These are phyloP conservation scores for Leccinum broughii DNA, from an alignment of 768 basidiomycete genomes.

Conservation along the genomic window DNA sequence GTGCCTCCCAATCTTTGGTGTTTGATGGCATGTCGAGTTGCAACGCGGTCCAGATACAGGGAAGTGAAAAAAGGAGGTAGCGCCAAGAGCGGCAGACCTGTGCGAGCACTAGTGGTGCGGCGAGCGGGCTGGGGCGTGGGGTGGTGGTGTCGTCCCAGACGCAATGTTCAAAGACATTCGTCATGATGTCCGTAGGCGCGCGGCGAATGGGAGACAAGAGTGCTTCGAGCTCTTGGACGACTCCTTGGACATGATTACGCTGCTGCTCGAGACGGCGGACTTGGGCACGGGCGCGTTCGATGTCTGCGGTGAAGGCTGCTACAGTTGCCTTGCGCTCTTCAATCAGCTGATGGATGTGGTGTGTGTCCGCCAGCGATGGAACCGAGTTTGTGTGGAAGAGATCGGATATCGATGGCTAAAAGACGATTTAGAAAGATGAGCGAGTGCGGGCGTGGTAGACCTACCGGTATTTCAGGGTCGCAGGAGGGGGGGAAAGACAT, in stretches of 20 bases:
- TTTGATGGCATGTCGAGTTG: slow-evolving; percentile 26
- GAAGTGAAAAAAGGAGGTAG: slow-evolving; percentile 30
- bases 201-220: slow-evolving; percentile 32
- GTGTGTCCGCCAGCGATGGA: slow-evolving; percentile 26
- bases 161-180: slow-evolving; percentile 28
- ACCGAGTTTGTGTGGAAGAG: slow-evolving; percentile 32
- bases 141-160: slow-evolving; percentile 8
- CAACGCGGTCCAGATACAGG: slow-evolving; percentile 26
- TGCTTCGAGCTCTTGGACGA: slow-evolving; percentile 29
- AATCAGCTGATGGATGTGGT: slow-evolving; percentile 17
- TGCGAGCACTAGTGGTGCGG: slow-evolving; percentile 26
- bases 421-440: neutral
- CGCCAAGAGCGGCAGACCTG: slow-evolving; percentile 36
- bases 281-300: slow-evolving; percentile 25
- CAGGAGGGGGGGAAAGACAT: neutral
- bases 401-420: slow-evolving; percentile 26
- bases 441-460: slow-evolving; percentile 5
- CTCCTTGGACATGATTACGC: slow-evolving; percentile 3
- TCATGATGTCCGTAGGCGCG: slow-evolving; percentile 33
- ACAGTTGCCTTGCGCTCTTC: slow-evolving; percentile 19
- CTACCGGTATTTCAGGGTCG: slow-evolving; percentile 22
- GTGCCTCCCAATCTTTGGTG: slow-evolving; percentile 23
- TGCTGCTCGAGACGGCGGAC: slow-evolving; percentile 21
- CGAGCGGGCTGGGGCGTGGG: slow-evolving; percentile 13
- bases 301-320: slow-evolving; percentile 16